phyloP scores from a whole-genome alignment of 2,329 filamentous ascomycete species.

The Fusarium anguioides region DNA sequence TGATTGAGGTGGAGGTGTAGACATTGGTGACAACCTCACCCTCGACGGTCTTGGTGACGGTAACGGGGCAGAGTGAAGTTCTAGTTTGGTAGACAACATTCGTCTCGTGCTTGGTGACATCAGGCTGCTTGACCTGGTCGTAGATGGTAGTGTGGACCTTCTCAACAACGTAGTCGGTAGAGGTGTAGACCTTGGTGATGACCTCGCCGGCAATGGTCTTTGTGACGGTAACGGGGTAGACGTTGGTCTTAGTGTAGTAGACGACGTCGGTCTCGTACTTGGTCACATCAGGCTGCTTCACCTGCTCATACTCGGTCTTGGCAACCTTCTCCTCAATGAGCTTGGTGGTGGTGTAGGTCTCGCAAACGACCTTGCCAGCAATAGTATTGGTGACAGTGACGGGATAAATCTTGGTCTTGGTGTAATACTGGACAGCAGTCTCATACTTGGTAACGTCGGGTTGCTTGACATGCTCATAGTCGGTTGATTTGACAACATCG shows the following conservation, averaged over 20 bases:
- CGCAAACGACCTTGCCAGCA: conserved; percentile 54
- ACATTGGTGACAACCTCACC: conserved; percentile 41
- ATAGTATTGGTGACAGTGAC: conserved; percentile 54
- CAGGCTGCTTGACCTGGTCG: conserved; percentile 53
- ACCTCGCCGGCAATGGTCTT: conserved; percentile 47
- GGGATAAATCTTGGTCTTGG: conserved; percentile 58
- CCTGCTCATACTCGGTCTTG: conserved; percentile 49
- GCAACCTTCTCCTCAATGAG: conserved; percentile 47
- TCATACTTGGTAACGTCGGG: conserved; percentile 52
- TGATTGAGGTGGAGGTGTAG: conserved; percentile 41
- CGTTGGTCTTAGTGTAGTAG: conserved; percentile 56
- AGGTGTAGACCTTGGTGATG: conserved; percentile 43
- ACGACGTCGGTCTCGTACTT: conserved; percentile 48
- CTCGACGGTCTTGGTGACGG: conserved; percentile 49
- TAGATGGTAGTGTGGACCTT: conserved; percentile 50
- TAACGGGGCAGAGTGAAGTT: conserved; percentile 54
- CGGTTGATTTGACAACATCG: conserved; percentile 48
- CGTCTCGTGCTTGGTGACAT: conserved; percentile 49
- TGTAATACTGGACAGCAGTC: conserved; percentile 53
- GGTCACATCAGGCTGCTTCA: conserved; percentile 49
- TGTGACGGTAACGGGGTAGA: conserved; percentile 56
- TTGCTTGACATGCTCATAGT: conserved; percentile 52
- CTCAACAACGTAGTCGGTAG: conserved; percentile 45
- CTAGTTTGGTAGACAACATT: conserved; percentile 54
- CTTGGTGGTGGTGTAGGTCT: conserved; percentile 42